Conservation (phyloP, 768 basidiomycete genomes). For the Leccinum rimulosum region DNA sequence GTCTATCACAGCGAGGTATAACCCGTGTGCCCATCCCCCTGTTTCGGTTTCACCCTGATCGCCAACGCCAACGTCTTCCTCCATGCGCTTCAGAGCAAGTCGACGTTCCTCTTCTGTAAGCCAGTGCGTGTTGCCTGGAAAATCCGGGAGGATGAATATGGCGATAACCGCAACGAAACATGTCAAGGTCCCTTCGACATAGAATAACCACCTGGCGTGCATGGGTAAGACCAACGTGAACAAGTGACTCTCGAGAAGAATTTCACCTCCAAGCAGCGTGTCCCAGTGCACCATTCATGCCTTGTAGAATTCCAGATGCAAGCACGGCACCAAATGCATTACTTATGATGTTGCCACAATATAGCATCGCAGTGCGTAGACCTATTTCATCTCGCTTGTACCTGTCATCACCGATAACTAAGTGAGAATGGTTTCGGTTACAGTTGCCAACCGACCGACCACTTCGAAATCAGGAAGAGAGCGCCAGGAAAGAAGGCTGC, state of each 20-base stretch:
- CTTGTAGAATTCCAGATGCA: conserved; percentile 44
- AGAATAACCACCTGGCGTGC: conserved; percentile 46
- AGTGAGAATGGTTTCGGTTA: conserved; percentile 20
- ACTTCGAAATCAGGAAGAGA: conserved; percentile 37
- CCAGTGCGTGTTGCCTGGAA: conserved; percentile 38
- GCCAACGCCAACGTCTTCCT: conserved; percentile 61
- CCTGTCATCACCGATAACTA: conserved; percentile 29
- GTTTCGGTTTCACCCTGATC: conserved; percentile 48
- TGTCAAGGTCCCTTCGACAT: conserved; percentile 45
- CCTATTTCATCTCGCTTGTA: conserved; percentile 46
- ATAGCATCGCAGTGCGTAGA: conserved; percentile 42
- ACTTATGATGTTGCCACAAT: conserved; percentile 49
- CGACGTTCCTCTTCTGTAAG: conserved; percentile 37
- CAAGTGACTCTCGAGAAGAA: conserved; percentile 5
- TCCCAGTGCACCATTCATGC: conserved; percentile 49
- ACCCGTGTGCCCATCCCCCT: conserved; percentile 40
- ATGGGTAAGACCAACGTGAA: conserved; percentile 6
- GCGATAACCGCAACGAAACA: conserved; percentile 44
- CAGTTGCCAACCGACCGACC: conserved; percentile 29
- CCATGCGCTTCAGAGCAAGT: conserved; percentile 58
- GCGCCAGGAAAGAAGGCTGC: conserved; percentile 47
- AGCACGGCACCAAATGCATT: conserved; percentile 57
- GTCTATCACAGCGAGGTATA: conserved; percentile 64
- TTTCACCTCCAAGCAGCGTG: conserved; percentile 51
- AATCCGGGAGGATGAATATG: conserved; percentile 50